Conservation (phyloP, 2,329 filamentous ascomycete genomes). For the Trichoderma lentiforme region DNA sequence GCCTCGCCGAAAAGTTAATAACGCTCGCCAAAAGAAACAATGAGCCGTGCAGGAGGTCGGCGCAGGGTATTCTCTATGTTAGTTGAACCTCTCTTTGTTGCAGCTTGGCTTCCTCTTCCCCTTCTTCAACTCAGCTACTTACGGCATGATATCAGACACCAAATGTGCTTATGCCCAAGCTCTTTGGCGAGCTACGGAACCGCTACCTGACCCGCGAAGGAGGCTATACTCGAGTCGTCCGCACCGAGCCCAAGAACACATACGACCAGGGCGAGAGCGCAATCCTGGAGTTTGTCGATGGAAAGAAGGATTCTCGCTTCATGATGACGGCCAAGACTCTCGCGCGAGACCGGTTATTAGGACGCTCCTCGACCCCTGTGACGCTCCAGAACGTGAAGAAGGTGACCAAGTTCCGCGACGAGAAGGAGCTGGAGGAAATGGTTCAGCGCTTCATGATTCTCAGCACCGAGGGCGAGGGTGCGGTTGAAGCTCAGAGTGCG, state of each 20-base stretch:
- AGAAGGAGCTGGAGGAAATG: conserved; percentile 65
- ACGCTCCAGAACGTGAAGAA: conserved; percentile 79
- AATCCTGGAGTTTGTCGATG: conserved; percentile 92
- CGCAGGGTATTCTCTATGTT: conserved; percentile 82
- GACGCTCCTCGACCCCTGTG: conserved; percentile 62
- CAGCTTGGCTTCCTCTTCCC: not conserved
- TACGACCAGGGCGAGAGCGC: conserved; percentile 84
- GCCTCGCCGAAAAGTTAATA: conserved; percentile 89
- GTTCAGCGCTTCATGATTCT: conserved; percentile 43
- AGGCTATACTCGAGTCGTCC: conserved; percentile 91
- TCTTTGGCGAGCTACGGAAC: conserved; percentile 77
- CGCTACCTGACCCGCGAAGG: conserved; percentile 79
- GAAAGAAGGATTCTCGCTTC: conserved; percentile 89
- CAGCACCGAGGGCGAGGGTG: conserved; percentile 21
- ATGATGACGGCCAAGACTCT: conserved; percentile 87
- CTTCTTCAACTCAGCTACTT: not conserved
- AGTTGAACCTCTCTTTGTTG: conserved; percentile 23
- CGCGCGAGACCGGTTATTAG: conserved; percentile 57
- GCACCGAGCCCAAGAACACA: conserved; percentile 81
- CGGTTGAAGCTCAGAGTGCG: conserved; percentile 16
- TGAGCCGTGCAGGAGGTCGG: conserved; percentile 70
- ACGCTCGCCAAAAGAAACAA: conserved; percentile 93
- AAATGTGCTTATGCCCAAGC: conserved; percentile 70
- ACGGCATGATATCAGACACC: conserved; percentile 53
- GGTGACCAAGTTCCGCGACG: conserved; percentile 74